A percentile compares a stretch with the other conserved stretches of the same genome.
Conservation (phyloP, 352 stramenopile genomes). For the Chrysophaeum taylorii region DNA sequence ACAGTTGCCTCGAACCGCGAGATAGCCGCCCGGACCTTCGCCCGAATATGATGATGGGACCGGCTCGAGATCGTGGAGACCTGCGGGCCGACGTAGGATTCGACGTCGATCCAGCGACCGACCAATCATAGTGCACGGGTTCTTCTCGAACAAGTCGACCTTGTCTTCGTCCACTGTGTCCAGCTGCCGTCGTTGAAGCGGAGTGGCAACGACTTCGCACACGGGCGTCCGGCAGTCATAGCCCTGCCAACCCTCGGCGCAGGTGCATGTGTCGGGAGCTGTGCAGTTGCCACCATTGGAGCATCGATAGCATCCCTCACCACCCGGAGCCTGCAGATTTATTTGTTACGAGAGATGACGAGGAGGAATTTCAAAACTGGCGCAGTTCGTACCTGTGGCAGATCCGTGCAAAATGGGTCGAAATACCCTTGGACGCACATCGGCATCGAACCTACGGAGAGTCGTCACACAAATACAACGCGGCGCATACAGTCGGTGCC, state of each 20-base stretch:
- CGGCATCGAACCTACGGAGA: too few species aligned
- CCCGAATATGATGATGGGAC: too few species aligned
- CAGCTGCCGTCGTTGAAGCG: constrained; percentile 62
- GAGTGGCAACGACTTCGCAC: constrained; percentile 55
- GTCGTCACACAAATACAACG: too few species aligned
- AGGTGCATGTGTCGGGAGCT: constrained; percentile 73
- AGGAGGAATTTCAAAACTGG: constrained; percentile 14
- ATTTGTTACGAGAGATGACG: constrained; percentile 17
- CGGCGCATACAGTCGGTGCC: constrained; percentile 85
- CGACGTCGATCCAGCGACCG: constrained; percentile 53
- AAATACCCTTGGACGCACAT: constrained; percentile 88
- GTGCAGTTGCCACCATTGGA: constrained; percentile 80
- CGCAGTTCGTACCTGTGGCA: constrained; percentile 34
- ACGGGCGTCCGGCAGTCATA: constrained; percentile 83
- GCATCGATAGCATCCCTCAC: constrained; percentile 84
- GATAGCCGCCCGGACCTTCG: constrained; percentile 48
- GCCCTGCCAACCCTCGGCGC: constrained; percentile 76
- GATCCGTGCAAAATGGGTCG: constrained; percentile 70
- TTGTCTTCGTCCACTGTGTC: constrained; percentile 85
- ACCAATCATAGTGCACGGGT: constrained; percentile 75
- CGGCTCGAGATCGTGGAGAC: too few species aligned
- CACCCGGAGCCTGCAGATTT: too few species aligned
- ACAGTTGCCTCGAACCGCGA: constrained; percentile 74
- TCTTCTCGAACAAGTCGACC: constrained; percentile 72
- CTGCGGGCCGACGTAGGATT: too few species aligned